Conservation (phyloP, 2,329 filamentous ascomycete genomes). For the Alternaria angustiovoidea region DNA sequence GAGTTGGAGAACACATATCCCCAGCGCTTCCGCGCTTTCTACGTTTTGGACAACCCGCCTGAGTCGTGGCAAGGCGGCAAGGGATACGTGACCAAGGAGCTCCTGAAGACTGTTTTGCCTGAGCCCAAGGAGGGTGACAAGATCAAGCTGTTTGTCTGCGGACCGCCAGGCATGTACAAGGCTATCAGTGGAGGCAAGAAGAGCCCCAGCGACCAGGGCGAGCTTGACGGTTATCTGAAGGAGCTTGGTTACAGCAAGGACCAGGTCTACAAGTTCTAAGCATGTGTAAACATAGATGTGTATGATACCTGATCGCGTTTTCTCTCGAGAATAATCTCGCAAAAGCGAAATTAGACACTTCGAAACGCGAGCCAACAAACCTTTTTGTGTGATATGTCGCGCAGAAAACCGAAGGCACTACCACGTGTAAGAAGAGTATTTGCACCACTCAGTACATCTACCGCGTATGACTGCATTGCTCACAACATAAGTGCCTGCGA, state of each 20-base stretch:
- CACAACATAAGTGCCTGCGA: neutral
- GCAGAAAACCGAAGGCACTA: neutral
- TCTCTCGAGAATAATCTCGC: constrained; percentile 11
- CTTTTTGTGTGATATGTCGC: neutral
- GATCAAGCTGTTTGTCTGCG: constrained; percentile 96
- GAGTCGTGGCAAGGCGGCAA: constrained; percentile 78
- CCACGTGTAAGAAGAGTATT: neutral
- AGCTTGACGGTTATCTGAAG: constrained; percentile 81
- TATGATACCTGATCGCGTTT: constrained; percentile 31
- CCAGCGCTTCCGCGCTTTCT: constrained; percentile 93
- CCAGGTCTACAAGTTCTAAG: constrained; percentile 83
- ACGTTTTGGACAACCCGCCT: constrained; percentile 85
- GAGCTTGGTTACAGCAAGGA: constrained; percentile 86
- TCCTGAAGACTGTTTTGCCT: constrained; percentile 92
- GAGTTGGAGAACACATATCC: constrained; percentile 95
- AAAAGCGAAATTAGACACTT: neutral
- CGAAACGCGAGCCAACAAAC: neutral
- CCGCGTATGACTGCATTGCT: neutral
- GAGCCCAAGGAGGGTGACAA: constrained; percentile 85
- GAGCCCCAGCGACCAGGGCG: constrained; percentile 92
- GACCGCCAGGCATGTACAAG: constrained; percentile 92
- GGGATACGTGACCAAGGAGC: constrained; percentile 87
- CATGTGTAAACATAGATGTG: constrained; percentile 15
- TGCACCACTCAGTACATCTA: neutral
- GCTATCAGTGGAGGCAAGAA: constrained; percentile 89